A percentile compares a stretch with the other conserved stretches of the same genome.
Evolutionary conservation across 495 filamentous ascomycete species (phyloP).

Genomic region (Ramalina peruviana): DNA sequence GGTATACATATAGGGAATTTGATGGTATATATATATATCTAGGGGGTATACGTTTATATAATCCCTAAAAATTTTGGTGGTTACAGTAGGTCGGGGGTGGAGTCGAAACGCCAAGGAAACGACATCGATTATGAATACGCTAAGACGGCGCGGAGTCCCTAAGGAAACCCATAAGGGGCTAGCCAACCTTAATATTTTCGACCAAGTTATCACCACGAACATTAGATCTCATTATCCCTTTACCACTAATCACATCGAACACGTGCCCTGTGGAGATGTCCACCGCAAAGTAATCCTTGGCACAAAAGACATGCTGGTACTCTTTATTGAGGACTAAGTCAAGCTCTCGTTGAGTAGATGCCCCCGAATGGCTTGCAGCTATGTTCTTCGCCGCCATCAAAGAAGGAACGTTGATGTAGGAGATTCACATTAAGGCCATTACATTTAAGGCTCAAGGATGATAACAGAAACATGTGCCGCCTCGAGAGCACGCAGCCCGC

Average conservation of each 20-base stretch:
- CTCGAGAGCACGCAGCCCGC: neutral
- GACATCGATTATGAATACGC: too few relatives aligned
- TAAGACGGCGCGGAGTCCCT: neutral
- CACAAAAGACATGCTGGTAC: neutral
- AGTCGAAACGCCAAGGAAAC: too few relatives aligned
- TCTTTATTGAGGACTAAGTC: neutral
- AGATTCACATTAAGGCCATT: too few relatives aligned
- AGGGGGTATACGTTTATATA: too few relatives aligned
- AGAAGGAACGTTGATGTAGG: too few relatives aligned
- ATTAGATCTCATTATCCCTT: constrained; percentile 2
- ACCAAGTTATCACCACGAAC: neutral
- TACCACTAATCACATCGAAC: neutral
- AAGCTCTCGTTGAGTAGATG: neutral
- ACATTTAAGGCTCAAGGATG: too few relatives aligned
- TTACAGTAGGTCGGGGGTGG: too few relatives aligned
- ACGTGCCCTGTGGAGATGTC: neutral
- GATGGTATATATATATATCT: too few relatives aligned
- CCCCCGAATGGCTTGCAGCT: neutral
- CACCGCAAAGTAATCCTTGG: neutral
- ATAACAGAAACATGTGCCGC: neutral
- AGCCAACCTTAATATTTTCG: constrained; percentile 3
- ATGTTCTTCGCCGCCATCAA: neutral
- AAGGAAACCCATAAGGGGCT: neutral
- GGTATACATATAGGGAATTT: too few relatives aligned
- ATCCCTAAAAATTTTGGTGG: too few relatives aligned